Conservation (phyloP, 2,329 filamentous ascomycete species). For the Periglandula ipomoeae region DNA sequence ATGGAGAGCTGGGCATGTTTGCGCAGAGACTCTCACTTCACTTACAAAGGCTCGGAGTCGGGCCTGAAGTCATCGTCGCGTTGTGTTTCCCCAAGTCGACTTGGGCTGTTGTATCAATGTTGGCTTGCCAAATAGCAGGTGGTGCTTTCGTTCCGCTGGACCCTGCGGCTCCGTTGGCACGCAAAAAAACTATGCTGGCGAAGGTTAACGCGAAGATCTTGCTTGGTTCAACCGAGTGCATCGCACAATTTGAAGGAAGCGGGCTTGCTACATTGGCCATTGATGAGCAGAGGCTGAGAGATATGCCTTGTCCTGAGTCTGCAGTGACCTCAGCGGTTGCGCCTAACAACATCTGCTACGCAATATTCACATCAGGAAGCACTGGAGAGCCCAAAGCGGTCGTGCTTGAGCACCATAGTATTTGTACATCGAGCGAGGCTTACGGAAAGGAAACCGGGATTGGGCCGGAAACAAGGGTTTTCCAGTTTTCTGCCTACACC, state of each 20-base stretch:
- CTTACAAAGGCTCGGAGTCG: neutral
- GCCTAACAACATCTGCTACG: too few species aligned
- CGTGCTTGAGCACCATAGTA: neutral
- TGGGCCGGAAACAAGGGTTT: neutral
- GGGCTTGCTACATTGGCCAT: too few species aligned
- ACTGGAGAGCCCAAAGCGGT: neutral
- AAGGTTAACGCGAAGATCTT: too few species aligned
- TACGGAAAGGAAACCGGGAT: neutral
- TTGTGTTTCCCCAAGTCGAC: neutral
- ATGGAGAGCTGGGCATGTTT: too few species aligned
- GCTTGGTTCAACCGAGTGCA: too few species aligned
- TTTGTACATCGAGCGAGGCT: neutral
- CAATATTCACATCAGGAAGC: neutral
- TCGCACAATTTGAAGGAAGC: too few species aligned
- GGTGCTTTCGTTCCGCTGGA: constrained; percentile 1
- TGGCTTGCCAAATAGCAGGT: neutral
- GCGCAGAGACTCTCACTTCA: neutral
- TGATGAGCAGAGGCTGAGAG: too few species aligned
- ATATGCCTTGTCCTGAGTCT: neutral
- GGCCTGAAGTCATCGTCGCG: neutral
- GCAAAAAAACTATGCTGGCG: neutral
- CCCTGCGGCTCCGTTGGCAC: neutral
- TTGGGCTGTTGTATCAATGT: neutral
- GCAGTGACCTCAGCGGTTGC: neutral
- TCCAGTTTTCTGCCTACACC: constrained; percentile 13